A percentile compares a stretch with the other conserved stretches of the same genome.
These are phyloP conservation scores for Coemansia sp. DNA, from an alignment of 192 early-diverging fungal genomes.

Conservation along the genomic window DNA sequence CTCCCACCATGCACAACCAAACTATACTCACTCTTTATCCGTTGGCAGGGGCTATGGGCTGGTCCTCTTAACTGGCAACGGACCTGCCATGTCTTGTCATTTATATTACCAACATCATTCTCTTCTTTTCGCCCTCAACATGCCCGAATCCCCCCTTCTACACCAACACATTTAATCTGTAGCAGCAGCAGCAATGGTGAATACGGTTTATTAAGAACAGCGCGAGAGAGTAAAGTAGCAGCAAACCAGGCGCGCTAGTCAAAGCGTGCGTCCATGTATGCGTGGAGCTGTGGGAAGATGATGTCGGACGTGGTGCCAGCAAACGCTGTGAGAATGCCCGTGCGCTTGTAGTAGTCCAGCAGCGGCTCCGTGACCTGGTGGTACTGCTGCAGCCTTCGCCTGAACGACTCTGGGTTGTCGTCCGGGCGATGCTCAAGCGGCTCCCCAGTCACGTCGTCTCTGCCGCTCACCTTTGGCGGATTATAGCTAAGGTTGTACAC, in stretches of 20 bases:
- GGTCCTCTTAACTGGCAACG: no score
- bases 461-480: slow-evolving; percentile 72
- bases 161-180: no score
- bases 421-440: slow-evolving; percentile 79
- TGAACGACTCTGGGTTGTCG: slow-evolving; percentile 83
- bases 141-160: neutral
- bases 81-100: no score
- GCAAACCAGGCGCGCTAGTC: no score
- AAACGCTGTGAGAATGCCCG: slow-evolving; percentile 64
- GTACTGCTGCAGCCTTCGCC: slow-evolving; percentile 72
- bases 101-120: neutral
- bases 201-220: no score
- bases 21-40: neutral
- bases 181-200: no score
- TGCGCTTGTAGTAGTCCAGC: slow-evolving; percentile 72
- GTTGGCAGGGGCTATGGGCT: no score
- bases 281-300: slow-evolving; percentile 82
- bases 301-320: slow-evolving; percentile 80
- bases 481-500: slow-evolving; percentile 94
- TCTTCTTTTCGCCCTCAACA: neutral
- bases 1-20: no score
- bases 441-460: slow-evolving; percentile 94
- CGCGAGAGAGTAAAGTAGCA: no score
- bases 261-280: slow-evolving; percentile 36
- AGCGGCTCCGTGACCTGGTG: slow-evolving; percentile 74